A percentile compares a stretch with the other conserved stretches of the same genome.
phyloP scores from a whole-genome alignment of 768 basidiomycete genomes.

The Collybiopsis confluens region DNA sequence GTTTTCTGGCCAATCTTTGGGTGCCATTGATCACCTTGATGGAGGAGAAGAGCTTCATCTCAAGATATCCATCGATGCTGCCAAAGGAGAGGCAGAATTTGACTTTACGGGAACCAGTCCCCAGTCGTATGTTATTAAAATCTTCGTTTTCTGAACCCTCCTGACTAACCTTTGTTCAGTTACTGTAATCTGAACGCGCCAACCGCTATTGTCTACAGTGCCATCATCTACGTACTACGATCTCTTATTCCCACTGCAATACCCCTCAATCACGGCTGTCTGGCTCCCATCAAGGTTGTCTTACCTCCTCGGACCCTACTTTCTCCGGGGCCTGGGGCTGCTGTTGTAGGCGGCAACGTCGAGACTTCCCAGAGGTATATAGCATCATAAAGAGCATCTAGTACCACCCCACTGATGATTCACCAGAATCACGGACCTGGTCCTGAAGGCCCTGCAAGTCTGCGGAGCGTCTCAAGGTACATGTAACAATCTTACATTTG shows the following conservation, averaged over 20 bases:
- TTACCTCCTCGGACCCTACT: conserved; percentile 1
- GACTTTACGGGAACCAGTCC: conserved; percentile 5
- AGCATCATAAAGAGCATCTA: not conserved
- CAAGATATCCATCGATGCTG: not conserved
- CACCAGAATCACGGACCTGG: not conserved
- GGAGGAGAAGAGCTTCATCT: not conserved
- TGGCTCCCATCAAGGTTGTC: not conserved
- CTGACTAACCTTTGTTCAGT: not conserved
- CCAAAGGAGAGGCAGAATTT: not conserved
- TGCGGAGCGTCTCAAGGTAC: conserved; percentile 2
- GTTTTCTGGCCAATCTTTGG: not conserved
- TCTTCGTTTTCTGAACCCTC: not conserved
- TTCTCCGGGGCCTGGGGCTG: not conserved
- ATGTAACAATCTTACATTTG: not conserved
- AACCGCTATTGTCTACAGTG: not conserved
- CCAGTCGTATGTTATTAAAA: not conserved
- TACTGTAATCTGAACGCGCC: conserved; percentile 6
- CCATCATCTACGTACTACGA: conserved; percentile 3
- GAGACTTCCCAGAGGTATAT: conserved; percentile 2
- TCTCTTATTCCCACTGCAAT: not conserved
- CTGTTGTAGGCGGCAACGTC: conserved; percentile 3
- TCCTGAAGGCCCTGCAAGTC: conserved; percentile 2
- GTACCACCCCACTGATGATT: not conserved
- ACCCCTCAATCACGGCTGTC: conserved; percentile 1
- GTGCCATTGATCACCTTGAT: conserved; percentile 3